Evolutionary conservation across 2,329 filamentous ascomycete genomes (phyloP).

Genomic region (Verticillium longisporum): DNA sequence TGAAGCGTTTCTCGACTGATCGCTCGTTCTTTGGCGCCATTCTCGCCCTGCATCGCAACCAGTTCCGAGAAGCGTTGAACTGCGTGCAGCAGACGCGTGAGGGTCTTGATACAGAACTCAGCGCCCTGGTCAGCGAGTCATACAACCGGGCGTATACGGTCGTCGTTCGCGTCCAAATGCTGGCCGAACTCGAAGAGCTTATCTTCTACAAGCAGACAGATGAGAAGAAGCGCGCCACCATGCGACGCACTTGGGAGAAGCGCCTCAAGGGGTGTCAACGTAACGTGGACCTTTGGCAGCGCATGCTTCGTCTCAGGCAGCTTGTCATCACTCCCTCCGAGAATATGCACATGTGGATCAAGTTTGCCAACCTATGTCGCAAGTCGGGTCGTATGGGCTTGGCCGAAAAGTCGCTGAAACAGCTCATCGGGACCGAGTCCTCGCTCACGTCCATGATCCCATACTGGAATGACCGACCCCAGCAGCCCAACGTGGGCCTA

Average conservation of each 20-base stretch:
- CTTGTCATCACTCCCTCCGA: constrained; percentile 87
- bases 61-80: constrained; percentile 82
- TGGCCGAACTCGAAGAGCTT: constrained; percentile 95
- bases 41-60: constrained; percentile 87
- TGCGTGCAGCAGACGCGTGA: constrained; percentile 91
- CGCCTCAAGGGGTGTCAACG: constrained; percentile 91
- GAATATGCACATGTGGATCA: constrained; percentile 99
- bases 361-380: constrained; percentile 95
- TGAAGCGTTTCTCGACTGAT: constrained; percentile 91
- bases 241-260: constrained; percentile 93
- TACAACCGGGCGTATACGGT: constrained; percentile 97
- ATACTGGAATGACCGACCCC: constrained; percentile 42
- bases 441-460: constrained; percentile 55
- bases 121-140: constrained; percentile 92
- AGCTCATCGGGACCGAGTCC: constrained; percentile 70
- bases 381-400: constrained; percentile 93
- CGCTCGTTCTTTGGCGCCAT: constrained; percentile 97
- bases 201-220: constrained; percentile 97
- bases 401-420: constrained; percentile 89
- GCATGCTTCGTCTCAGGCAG: constrained; percentile 91
- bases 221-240: constrained; percentile 78
- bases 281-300: constrained; percentile 96
- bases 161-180: constrained; percentile 98
- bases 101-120: constrained; percentile 90
- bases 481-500: constrained; percentile 20